These are phyloP conservation scores for Linum usitatissimum DNA, from an alignment of 345 rosid species.

Conservation along the genomic window DNA sequence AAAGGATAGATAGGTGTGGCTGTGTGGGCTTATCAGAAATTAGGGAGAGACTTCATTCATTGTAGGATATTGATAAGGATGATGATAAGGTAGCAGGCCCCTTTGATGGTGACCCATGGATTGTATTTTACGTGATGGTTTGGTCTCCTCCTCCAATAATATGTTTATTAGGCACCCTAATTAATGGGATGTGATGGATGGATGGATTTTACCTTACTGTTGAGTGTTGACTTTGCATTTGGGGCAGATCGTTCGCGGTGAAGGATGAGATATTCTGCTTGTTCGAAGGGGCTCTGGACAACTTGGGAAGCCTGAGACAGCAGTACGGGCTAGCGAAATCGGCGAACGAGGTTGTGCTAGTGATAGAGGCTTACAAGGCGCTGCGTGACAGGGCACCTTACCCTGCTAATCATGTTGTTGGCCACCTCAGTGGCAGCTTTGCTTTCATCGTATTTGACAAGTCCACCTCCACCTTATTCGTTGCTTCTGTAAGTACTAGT, in stretches of 20 bases:
- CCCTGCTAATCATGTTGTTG: slow-evolving; percentile 81
- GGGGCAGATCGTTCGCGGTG: slow-evolving; percentile 69
- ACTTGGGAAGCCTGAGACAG: slow-evolving; percentile 84
- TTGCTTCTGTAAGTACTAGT: slow-evolving; percentile 31
- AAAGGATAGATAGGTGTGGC: no score
- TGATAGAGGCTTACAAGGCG: slow-evolving; percentile 95
- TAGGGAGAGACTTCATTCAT: background rate
- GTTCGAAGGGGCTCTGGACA: slow-evolving; percentile 92
- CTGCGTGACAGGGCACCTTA: slow-evolving; percentile 96
- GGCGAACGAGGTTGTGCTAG: slow-evolving; percentile 70
- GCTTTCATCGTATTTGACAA: slow-evolving; percentile 83
- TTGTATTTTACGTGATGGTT: background rate
- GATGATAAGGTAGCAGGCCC: background rate
- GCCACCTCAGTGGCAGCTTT: slow-evolving; percentile 72
- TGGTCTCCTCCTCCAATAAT: background rate
- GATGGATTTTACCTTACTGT: background rate
- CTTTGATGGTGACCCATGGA: background rate
- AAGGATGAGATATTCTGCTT: slow-evolving; percentile 90
- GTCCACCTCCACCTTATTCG: slow-evolving; percentile 76
- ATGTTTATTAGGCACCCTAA: background rate
- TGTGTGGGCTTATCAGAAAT: background rate
- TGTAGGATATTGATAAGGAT: background rate
- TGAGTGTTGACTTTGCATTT: background rate
- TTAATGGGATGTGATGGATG: background rate
- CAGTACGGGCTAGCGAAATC: slow-evolving; percentile 86